Percentiles rank a stretch among this genome's conserved stretches.
Conservation (phyloP, 1,284 basidiomycete genomes). For the Melanopsichium pennsylvanicum region DNA sequence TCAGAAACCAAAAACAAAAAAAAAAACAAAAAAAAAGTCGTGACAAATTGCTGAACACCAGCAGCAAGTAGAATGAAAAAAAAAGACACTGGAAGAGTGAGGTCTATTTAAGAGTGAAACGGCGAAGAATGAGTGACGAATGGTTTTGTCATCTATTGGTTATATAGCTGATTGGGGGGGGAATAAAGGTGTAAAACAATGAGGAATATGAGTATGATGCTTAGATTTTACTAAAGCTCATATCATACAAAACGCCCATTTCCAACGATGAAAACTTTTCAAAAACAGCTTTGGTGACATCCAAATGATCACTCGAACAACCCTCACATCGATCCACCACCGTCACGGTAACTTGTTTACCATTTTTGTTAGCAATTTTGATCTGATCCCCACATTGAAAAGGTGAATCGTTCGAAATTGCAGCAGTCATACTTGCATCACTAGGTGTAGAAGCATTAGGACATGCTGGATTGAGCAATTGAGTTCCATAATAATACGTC, state of each 20-base stretch:
- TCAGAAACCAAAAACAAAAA: too few relatives aligned
- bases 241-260: conserved; percentile 15
- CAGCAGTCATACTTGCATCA: conserved; percentile 30
- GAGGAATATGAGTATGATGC: too few relatives aligned
- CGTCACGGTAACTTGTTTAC: conserved; percentile 13
- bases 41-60: too few relatives aligned
- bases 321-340: conserved; percentile 28
- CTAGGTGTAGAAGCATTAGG: conserved; percentile 9
- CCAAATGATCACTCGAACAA: conserved; percentile 28
- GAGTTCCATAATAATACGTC: conserved; percentile 28
- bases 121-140: too few relatives aligned
- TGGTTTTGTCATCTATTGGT: too few relatives aligned
- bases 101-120: too few relatives aligned
- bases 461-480: conserved; percentile 31
- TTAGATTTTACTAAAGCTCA: too few relatives aligned
- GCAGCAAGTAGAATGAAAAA: too few relatives aligned
- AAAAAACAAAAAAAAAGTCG: too few relatives aligned
- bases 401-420: conserved; percentile 25
- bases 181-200: too few relatives aligned
- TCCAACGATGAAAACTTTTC: conserved; percentile 9
- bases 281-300: conserved; percentile 48
- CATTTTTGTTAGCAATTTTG: conserved; percentile 3
- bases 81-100: too few relatives aligned
- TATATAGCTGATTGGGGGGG: too few relatives aligned
- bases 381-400: conserved; percentile 36